Evolutionary conservation across 176 grass and related monocot genomes (phyloP), one percentile per base, ranked within the genome.

Genomic region (Phoenix dactylifera): DNA sequence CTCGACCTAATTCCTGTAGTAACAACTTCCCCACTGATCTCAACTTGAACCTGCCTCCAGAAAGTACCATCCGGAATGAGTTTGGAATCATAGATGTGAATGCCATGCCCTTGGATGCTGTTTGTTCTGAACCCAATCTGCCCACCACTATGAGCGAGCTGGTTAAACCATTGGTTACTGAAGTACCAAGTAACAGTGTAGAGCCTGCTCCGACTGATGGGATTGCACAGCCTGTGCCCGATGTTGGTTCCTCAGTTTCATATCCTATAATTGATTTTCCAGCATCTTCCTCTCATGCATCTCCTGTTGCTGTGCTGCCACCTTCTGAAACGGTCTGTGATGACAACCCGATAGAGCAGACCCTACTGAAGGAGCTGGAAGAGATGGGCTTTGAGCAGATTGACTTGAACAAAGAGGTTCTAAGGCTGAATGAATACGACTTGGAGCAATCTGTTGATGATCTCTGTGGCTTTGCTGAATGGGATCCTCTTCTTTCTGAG

Each of bases 341-440:
- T 3, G 16, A 76, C 17, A 63, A 66, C 58, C 18, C 17, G 17
- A 55, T 75, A 26, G 87, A 97, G 77, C 80, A 82, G 52, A 67
- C 50, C 19, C 66, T 87, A 75, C 56, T 96, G 16, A 75, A 60
- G 30, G 80, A 85, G 62, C 75, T 96, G 24, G 78, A 72, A 73
- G 53, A 67, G 4, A 87, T 90, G 77, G 91, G 91, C 48, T 96
- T 96, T 18, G 63, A 50, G 65, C 74, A 82, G 50, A 51, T 59
- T 65, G 83, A 87, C 22, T 74, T 96, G 54, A 96, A 96, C 78
- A 96, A 85, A 62, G 72, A 96, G 51, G 62, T 96, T 53, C 80
- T 96, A 22, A 76, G 80, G 75, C 56, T 65, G 68, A 91, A 97
- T 16, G 72, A 83, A 50, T 88, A 91, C 19, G 57, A 91, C 49